Percentiles rank a stretch among this genome's conserved stretches.
Evolutionary conservation across 2,329 filamentous ascomycete species (phyloP).

Genomic region (Ophiostoma ulmi): DNA sequence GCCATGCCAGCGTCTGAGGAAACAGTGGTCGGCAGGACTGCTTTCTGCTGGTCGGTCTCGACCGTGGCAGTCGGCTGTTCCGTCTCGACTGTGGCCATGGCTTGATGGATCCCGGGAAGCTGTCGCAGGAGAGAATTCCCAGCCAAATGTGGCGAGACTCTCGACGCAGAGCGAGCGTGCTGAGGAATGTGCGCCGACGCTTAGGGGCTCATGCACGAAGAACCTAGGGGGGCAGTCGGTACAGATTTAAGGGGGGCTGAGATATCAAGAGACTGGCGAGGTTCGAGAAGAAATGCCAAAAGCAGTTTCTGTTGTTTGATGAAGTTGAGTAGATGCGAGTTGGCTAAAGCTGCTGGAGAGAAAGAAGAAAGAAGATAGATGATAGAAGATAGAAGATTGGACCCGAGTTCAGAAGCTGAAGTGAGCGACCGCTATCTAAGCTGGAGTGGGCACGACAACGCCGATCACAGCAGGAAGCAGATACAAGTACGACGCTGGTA

Average conservation of each 20-base stretch:
- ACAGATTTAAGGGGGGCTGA: neutral
- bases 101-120: neutral
- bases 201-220: conserved; percentile 7
- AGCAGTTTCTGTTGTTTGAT: neutral
- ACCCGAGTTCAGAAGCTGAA: neutral
- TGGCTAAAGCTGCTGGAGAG: neutral
- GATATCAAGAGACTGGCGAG: neutral
- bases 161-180: neutral
- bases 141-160: neutral
- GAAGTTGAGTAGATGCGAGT: neutral
- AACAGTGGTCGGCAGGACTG: neutral
- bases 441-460: conserved; percentile 11
- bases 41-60: conserved; percentile 1
- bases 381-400: neutral
- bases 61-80: conserved; percentile 12
- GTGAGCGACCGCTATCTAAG: neutral
- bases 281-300: neutral
- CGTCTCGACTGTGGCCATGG: conserved; percentile 16
- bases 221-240: neutral
- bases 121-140: neutral
- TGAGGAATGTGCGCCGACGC: conserved; percentile 2
- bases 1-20: neutral
- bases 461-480: conserved; percentile 2
- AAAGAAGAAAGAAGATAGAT: neutral
- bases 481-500: neutral